Base-by-base conservation (phyloP, 768 basidiomycete genomes). In the Udeniomyces megalosporus region DNA sequence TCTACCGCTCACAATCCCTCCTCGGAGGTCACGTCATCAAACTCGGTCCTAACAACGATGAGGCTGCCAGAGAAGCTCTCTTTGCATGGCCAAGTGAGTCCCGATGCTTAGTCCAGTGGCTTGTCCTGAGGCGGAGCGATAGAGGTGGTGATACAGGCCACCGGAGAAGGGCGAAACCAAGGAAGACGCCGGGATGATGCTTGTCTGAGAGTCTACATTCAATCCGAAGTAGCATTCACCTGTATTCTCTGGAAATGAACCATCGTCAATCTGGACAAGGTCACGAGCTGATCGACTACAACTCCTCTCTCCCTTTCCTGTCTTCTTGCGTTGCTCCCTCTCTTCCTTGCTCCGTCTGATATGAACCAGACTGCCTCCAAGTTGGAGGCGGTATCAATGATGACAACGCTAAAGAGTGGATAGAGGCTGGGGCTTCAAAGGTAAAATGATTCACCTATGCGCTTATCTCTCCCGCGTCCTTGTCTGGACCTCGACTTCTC, bases 1-100 rank as follows among this genome's bases (percentile, higher is more conserved):
- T 96, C 46, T 99, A 97, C 71, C 80, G 76, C 66, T 65, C 78
- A 28, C 74, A 89, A 68, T 73, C 77, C 35, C 78, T 99, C 1
- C 75, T 77, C 60, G 95, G 93, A 0, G 93, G 89, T 0, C 95
- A 99, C 79, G 82, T 99, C 45, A 97, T 99, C 67, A 97, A 93
- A 75, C 80, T 99, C 6, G 95, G 95, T 2, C 81, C 83, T 2
- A 81, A 85, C 15, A 97, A 97, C 68, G 89, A 93, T 66, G 78
- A 77, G 20, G 88, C 92, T n/a, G 95, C 95, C 12, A 79, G 75
- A 67, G 83, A 88, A 60, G 91, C 92, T 2, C 76, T 97, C 32
- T 71, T 71, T 26, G 81, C 84, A 38, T 99, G 95, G 95, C 84
- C 84, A 72, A 82, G 88, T 84, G 38, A 28, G 76, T 66, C 15